A percentile compares a stretch with the other conserved stretches of the same genome.
Conservation (phyloP, 768 basidiomycete species). For the Leucocoprinus leucothites region DNA sequence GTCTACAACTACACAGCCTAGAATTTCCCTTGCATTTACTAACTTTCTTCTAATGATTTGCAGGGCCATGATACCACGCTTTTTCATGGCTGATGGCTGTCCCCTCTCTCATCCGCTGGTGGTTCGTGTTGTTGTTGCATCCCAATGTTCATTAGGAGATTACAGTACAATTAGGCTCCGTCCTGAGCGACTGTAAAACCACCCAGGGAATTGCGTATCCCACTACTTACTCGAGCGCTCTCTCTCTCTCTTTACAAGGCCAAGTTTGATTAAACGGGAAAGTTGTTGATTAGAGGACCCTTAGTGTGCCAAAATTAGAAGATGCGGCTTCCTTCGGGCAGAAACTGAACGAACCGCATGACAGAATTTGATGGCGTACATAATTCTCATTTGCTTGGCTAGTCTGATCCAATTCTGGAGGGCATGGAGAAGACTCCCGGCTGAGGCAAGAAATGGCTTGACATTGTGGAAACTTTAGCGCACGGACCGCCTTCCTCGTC, state of each 20-base stretch:
- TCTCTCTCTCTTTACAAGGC: too few relatives aligned
- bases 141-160: too few relatives aligned
- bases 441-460: too few relatives aligned
- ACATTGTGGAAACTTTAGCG: too few relatives aligned
- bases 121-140: neutral
- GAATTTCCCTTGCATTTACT: neutral
- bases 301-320: neutral
- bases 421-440: too few relatives aligned
- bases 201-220: too few relatives aligned
- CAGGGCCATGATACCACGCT: neutral
- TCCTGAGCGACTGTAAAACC: too few relatives aligned
- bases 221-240: too few relatives aligned
- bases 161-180: too few relatives aligned
- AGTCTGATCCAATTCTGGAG: neutral
- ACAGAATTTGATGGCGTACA: slow-evolving; percentile 5
- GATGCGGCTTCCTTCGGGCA: neutral
- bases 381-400: neutral
- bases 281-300: neutral
- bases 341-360: slow-evolving; percentile 2
- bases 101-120: too few relatives aligned
- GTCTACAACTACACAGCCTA: neutral
- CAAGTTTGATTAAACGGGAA: neutral
- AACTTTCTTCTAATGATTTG: neutral
- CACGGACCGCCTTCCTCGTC: too few relatives aligned
- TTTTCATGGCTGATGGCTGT: too few relatives aligned